Percentiles rank a stretch among this genome's conserved stretches.
phyloP scores from a whole-genome alignment of 768 basidiomycete species.

The Leccinum disarticulatum region DNA sequence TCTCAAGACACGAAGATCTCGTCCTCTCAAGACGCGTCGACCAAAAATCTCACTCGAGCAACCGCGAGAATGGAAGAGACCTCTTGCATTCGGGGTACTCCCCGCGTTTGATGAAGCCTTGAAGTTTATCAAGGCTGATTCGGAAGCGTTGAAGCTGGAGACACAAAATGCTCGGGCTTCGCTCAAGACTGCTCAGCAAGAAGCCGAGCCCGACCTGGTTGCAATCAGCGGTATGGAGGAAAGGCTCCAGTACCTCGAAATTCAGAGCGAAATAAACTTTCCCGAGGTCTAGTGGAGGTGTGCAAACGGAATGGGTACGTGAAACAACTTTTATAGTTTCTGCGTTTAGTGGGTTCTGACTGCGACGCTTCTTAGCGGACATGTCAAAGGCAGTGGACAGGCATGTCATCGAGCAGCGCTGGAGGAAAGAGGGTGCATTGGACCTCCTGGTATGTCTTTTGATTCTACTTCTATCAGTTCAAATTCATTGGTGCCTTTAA shows the following conservation, averaged over 20 bases:
- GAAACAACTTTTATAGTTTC: not conserved
- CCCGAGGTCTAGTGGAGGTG: constrained; percentile 81
- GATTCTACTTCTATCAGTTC: not conserved
- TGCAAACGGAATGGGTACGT: constrained; percentile 68
- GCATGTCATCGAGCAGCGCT: constrained; percentile 79
- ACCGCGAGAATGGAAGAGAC: constrained; percentile 64
- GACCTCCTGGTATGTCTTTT: constrained; percentile 65
- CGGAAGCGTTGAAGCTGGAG: constrained; percentile 41
- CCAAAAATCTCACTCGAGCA: constrained; percentile 50
- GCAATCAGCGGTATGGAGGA: constrained; percentile 46
- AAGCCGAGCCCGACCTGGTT: constrained; percentile 32
- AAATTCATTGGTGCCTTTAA: constrained; percentile 28
- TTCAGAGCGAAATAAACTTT: constrained; percentile 83
- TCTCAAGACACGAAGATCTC: constrained; percentile 8
- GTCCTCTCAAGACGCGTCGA: constrained; percentile 37
- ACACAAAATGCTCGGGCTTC: constrained; percentile 22
- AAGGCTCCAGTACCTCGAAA: constrained; percentile 60
- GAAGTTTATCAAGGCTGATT: constrained; percentile 64
- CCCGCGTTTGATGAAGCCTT: constrained; percentile 88
- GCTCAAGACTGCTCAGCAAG: constrained; percentile 23
- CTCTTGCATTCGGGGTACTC: constrained; percentile 59
- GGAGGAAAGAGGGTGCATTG: constrained; percentile 81
- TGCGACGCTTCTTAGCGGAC: constrained; percentile 45
- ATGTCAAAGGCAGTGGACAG: constrained; percentile 70
- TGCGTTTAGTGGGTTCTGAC: not conserved